Evolutionary conservation across 2,329 filamentous ascomycete species (phyloP).

Genomic region (Aspergillus oerlinghausenensis): DNA sequence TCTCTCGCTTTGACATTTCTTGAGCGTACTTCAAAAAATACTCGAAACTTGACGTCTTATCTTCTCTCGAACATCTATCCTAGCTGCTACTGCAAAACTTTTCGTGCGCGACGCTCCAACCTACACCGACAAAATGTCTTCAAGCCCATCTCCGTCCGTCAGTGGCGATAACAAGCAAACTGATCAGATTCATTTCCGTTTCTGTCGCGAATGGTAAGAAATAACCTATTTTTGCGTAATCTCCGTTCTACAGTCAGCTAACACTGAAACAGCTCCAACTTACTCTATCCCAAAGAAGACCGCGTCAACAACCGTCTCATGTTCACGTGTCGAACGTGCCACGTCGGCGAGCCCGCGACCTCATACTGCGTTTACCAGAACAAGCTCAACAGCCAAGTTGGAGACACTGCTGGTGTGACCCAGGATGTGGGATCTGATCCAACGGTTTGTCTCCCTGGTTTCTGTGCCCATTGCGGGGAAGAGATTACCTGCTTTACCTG

Average conservation of each 20-base stretch:
- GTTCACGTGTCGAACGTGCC: conserved; percentile 94
- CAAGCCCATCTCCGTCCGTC: conserved; percentile 39
- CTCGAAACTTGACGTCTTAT: neutral
- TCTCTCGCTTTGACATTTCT: neutral
- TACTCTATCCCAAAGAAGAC: conserved; percentile 97
- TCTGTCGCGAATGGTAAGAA: conserved; percentile 88
- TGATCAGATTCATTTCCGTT: conserved; percentile 91
- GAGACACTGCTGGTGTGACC: conserved; percentile 94
- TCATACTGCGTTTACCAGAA: conserved; percentile 95
- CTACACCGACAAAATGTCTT: conserved; percentile 30
- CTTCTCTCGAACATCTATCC: neutral
- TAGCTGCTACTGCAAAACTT: neutral
- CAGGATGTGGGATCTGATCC: conserved; percentile 96
- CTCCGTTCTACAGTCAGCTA: conserved; percentile 3
- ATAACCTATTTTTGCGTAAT: neutral
- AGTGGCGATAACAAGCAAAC: conserved; percentile 35
- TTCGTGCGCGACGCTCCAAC: neutral
- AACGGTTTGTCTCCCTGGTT: conserved; percentile 74
- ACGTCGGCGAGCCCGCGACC: conserved; percentile 79
- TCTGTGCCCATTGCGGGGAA: conserved; percentile 57
- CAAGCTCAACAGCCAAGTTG: conserved; percentile 81
- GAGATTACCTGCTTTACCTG: conserved; percentile 53
- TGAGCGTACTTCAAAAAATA: neutral
- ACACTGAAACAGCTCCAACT: conserved; percentile 66
- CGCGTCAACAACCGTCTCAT: conserved; percentile 75